Evolutionary conservation across 2,329 filamentous ascomycete species (phyloP).

Genomic region (Chaetomium sp.): DNA sequence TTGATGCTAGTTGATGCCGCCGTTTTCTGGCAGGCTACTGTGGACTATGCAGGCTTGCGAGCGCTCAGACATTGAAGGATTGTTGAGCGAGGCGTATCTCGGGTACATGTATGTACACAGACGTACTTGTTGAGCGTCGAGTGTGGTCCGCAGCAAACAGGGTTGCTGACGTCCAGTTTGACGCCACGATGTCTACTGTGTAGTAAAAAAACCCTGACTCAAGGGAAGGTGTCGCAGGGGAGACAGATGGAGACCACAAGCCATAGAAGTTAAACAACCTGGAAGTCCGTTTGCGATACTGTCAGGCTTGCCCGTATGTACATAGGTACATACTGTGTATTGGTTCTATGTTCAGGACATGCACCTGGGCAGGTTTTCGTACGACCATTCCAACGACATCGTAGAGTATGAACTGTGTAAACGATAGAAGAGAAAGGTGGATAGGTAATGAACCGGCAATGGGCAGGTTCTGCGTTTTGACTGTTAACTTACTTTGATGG

Average conservation of each 20-base stretch:
- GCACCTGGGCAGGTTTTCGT: not conserved
- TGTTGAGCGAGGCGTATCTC: not conserved
- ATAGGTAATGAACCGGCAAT: not conserved
- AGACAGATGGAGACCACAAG: not conserved
- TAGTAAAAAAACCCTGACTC: too few species aligned
- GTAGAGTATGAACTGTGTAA: not conserved
- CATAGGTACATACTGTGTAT: too few species aligned
- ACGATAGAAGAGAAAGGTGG: conserved; percentile 20
- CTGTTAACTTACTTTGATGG: not conserved
- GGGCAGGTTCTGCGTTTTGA: not conserved
- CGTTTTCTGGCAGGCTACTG: not conserved
- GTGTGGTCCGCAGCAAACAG: conserved; percentile 15
- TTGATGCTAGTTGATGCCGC: not conserved
- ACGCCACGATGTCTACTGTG: conserved; percentile 1
- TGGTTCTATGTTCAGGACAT: not conserved
- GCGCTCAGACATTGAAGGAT: conserved; percentile 5
- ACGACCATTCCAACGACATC: not conserved
- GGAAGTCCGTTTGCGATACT: not conserved
- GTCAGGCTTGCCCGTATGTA: not conserved
- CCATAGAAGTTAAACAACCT: not conserved
- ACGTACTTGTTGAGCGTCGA: not conserved
- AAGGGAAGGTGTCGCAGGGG: not conserved
- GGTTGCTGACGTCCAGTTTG: not conserved
- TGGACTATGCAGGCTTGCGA: not conserved
- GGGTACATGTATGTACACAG: not conserved